Evolutionary conservation across 352 stramenopile genomes (phyloP).

Genomic region (Pythium vanterpoolii): DNA sequence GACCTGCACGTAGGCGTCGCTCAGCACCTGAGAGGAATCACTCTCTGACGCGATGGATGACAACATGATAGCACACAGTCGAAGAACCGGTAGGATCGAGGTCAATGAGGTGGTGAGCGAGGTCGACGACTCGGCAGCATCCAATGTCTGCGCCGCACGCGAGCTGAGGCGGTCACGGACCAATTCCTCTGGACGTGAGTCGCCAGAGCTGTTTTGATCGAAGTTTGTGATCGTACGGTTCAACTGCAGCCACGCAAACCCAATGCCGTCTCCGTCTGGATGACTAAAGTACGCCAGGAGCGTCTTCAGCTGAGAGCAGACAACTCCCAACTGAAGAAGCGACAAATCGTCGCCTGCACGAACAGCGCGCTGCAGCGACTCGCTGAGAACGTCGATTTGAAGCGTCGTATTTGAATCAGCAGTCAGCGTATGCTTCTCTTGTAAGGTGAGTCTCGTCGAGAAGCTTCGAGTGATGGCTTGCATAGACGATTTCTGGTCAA

Average conservation of each 20-base stretch:
- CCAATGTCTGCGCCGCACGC: neutral
- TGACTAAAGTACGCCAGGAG: conserved; percentile 1
- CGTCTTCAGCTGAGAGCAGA: conserved; percentile 1
- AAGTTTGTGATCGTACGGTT: neutral
- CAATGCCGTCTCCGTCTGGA: neutral
- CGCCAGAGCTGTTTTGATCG: neutral
- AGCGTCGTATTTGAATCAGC: neutral
- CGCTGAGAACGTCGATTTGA: neutral
- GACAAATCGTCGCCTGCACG: conserved; percentile 5
- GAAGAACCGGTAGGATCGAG: conserved; percentile 8
- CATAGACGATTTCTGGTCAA: neutral
- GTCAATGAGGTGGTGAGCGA: conserved; percentile 1
- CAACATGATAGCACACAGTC: conserved; percentile 2
- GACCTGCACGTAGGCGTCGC: conserved; percentile 6
- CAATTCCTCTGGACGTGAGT: neutral
- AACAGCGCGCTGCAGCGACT: neutral
- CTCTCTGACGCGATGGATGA: neutral
- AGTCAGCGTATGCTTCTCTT: neutral
- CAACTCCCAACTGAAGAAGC: neutral
- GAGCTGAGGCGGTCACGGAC: conserved; percentile 8
- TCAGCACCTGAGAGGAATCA: neutral
- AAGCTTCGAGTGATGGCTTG: neutral
- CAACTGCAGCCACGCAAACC: conserved; percentile 5
- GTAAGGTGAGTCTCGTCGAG: neutral
- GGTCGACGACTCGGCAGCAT: neutral